Conservation (phyloP, 129 eudicot genomes). For the Tanacetum coccineum region DNA sequence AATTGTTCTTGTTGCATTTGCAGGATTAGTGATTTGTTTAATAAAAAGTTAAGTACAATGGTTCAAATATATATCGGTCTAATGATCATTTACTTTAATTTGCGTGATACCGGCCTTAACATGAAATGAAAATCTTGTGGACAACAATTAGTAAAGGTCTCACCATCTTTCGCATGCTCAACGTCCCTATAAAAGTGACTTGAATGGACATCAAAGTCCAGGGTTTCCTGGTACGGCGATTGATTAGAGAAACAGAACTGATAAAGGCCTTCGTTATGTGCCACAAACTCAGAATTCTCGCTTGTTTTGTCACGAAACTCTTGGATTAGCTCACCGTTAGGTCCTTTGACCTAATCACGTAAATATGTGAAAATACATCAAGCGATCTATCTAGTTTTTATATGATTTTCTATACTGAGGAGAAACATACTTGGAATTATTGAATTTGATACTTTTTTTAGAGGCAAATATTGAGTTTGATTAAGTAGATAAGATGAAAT, state of each 20-base stretch:
- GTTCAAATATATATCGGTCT: not conserved
- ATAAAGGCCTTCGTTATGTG: slow-evolving; percentile 63
- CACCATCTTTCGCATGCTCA: slow-evolving; percentile 96
- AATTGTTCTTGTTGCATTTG: no score
- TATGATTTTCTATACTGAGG: no score
- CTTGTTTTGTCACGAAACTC: slow-evolving; percentile 73
- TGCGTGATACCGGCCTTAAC: no score
- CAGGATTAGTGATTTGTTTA: no score
- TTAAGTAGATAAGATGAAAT: not conserved
- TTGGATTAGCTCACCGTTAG: slow-evolving; percentile 76
- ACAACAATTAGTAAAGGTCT: slow-evolving; percentile 16
- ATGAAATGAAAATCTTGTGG: not conserved
- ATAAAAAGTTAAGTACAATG: not conserved
- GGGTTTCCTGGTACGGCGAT: slow-evolving; percentile 78
- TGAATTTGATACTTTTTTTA: no score
- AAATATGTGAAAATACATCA: not conserved
- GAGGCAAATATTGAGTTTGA: not conserved
- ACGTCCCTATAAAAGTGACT: slow-evolving; percentile 51
- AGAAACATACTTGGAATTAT: no score
- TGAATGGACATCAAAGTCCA: slow-evolving; percentile 79
- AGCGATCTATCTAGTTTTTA: no score
- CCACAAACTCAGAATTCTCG: slow-evolving; percentile 69
- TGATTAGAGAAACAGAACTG: slow-evolving; percentile 78
- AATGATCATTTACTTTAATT: no score
- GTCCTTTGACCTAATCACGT: slow-evolving; percentile 69